These are phyloP conservation scores for Raddia distichophylla DNA, from an alignment of 176 grass and related monocot species.

Conservation along the genomic window DNA sequence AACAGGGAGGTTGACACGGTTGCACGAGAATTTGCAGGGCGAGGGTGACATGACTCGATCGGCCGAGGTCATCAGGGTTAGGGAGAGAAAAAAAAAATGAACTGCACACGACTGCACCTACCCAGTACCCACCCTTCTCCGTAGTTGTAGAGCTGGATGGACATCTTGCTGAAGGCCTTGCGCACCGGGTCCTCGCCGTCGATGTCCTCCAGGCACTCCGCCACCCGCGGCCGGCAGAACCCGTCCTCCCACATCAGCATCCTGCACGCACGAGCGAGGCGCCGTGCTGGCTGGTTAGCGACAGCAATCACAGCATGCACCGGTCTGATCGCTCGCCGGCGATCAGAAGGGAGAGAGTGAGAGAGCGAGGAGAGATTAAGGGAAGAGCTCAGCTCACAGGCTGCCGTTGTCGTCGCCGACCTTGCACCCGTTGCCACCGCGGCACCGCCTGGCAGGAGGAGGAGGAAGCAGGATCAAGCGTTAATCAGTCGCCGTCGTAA, in stretches of 20 bases:
- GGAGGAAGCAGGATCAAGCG: not conserved
- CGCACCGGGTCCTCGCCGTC: constrained; percentile 92
- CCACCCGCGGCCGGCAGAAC: constrained; percentile 73
- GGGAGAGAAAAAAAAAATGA: not conserved
- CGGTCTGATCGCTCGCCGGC: not conserved
- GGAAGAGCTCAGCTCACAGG: constrained; percentile 57
- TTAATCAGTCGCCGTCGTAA: not conserved
- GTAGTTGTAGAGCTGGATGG: constrained; percentile 99
- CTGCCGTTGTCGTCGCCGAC: constrained; percentile 99
- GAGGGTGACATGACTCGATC: constrained; percentile 25
- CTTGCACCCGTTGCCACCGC: constrained; percentile 96
- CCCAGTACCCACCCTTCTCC: constrained; percentile 99
- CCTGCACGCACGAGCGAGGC: constrained; percentile 23
- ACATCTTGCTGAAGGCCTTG: constrained; percentile 99
- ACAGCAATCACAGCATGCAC: not conserved
- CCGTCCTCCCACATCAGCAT: constrained; percentile 99
- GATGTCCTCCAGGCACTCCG: constrained; percentile 89
- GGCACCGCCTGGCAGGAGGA: constrained; percentile 58
- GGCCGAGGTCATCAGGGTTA: not conserved
- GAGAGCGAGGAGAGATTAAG: not conserved
- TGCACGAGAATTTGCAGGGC: constrained; percentile 25
- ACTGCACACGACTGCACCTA: constrained; percentile 74
- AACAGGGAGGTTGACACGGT: constrained; percentile 31
- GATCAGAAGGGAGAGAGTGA: not conserved
- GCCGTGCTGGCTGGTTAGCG: not conserved